Base-by-base conservation (phyloP, 495 filamentous ascomycete species). In the Alectoria sarmentosa region DNA sequence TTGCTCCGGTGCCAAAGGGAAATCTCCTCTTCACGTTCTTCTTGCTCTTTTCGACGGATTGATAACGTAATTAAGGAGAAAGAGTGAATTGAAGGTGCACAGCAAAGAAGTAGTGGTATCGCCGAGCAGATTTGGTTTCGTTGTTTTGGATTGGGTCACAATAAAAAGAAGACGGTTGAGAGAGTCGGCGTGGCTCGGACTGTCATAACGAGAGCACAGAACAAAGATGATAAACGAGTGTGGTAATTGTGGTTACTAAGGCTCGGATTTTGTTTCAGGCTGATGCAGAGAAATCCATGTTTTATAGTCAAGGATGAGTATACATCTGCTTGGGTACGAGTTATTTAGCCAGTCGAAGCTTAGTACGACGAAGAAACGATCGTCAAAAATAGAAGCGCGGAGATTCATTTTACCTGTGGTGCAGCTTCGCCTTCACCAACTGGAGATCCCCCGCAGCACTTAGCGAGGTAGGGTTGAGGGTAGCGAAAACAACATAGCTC, bases 391-490 rank as follows among this genome's bases (percentile, higher is more conserved):
- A 65, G 63, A 59, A 60, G 57, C 30, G 34, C 44, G 44, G 57
- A 65, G 57, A 26, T 65, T 56, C 63, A 60, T 49, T 34, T 64
- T 57, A 63, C 62, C 62, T 64, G n/a, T 13, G 39, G 56, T 34
- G 62, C 37, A 64, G 62, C 62, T 42, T 58, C 37, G 56, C 62
- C 42, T 44, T 36, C 41, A 49, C 34, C 56, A 56, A 52, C 41
- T 37, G 32, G 37, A 58, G 34, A 48, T 58, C 8, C 54, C 55
- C 63, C 56, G 56, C 57, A 60, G 56, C 38, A 60, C 56, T 37
- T 65, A 65, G 55, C 57, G 58, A 60, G n/a, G 42, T 46, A 60
- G 58, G 56, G 56, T 65, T 60, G 36, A 42, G 48, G 57, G 63
- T 65, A 65, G 63, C 63, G 48, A 59, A 26, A 44, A 54, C 54